Evolutionary conservation across 2,329 filamentous ascomycete species (phyloP).

Genomic region (Fonsecaea erecta): DNA sequence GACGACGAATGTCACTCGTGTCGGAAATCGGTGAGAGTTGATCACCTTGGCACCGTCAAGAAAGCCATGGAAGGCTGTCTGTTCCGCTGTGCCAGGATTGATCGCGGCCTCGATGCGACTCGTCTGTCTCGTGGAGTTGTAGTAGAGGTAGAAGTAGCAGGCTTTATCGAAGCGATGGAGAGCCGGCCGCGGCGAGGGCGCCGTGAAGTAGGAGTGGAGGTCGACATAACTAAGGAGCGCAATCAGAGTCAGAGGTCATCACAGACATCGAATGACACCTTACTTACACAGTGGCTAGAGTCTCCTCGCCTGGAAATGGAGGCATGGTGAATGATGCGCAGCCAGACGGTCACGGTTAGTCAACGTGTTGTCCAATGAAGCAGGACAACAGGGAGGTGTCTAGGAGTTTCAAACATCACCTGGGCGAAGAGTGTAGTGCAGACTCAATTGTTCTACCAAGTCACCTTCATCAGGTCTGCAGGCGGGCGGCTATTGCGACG

Average conservation of each 20-base stretch:
- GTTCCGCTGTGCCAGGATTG: conserved; percentile 64
- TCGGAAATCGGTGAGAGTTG: conserved; percentile 65
- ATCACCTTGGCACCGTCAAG: conserved; percentile 58
- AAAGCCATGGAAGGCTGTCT: conserved; percentile 66
- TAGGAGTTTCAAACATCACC: neutral
- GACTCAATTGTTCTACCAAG: neutral
- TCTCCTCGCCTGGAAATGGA: conserved; percentile 52
- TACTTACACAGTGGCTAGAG: conserved; percentile 55
- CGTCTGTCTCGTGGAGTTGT: conserved; percentile 58
- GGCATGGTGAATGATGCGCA: conserved; percentile 46
- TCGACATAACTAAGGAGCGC: conserved; percentile 61
- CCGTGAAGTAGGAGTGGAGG: conserved; percentile 66
- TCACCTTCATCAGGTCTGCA: neutral
- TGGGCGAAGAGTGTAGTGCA: neutral
- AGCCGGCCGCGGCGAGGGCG: conserved; percentile 59
- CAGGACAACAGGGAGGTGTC: neutral
- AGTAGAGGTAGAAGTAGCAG: conserved; percentile 68
- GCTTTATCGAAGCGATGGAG: conserved; percentile 68
- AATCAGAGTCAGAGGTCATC: conserved; percentile 4
- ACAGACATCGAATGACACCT: conserved; percentile 35
- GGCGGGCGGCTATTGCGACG: neutral
- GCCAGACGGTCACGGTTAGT: neutral
- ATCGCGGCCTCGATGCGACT: conserved; percentile 67
- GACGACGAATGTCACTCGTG: conserved; percentile 61
- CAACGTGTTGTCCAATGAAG: neutral